Base-by-base conservation (phyloP, 768 basidiomycete species). In the Lactarius evosmus region DNA sequence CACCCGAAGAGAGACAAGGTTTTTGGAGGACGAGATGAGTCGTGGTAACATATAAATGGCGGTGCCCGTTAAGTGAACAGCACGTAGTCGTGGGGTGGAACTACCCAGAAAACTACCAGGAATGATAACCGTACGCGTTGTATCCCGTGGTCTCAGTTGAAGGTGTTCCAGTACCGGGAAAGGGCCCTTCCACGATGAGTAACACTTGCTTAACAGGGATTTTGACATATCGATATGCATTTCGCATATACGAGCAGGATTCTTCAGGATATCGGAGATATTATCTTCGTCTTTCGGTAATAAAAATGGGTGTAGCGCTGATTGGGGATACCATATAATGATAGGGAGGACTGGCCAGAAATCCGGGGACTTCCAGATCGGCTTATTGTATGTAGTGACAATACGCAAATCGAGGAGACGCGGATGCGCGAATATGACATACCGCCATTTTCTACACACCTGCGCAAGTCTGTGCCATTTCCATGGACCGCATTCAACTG, bases 261-360 rank as follows among this genome's bases (percentile, higher is more conserved):
- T 44, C 22, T 29, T n/a, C 19, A 56, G 61, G 1, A 34, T 27
- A 36, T 32, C 6, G n/a, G 3, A 8, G 4, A 55, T 36, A 25
- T 33, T 25, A 25, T 55, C 17, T 55, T 62, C 61, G 8, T 62
- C 61, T 12, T 30, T 29, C 4, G 40, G 32, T 7, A 12, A 9
- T 29, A 53, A 14, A 8, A 2, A 27, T 7, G 12, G 32, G 44
- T 46, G 11, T 4, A 46, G n/a, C 4, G 11, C 3, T 12, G 27
- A 12, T 16, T n/a, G 44, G 19, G 46, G 55, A 2, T 51, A 62
- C 25, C 46, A 56, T n/a, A 62, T 56, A 4, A 32, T 14, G 61
- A 62, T 56, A 33, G 61, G 61, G 25, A 62, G 41, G n/a, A 19
- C 12, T 17, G 61, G 55, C 49, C 54, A 62, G 34, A 29, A 29